Evolutionary conservation across 1,284 basidiomycete species (phyloP), one percentile per base, ranked within the genome.

Genomic region (Fomitopsis schrenkii): DNA sequence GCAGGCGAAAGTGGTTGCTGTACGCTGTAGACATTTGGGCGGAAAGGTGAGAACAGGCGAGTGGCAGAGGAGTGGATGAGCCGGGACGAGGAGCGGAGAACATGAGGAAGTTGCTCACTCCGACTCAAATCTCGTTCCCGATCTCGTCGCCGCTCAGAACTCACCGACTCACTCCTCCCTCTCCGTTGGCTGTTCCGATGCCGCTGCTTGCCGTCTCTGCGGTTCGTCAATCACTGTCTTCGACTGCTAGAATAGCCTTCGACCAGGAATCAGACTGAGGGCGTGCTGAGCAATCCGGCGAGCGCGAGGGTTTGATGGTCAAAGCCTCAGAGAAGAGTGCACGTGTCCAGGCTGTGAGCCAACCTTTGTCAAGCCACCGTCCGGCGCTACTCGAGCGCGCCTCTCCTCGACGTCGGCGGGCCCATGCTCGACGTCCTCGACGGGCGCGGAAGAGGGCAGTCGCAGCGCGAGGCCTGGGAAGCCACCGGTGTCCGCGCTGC

Each of bases 101-200:
- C 63, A 61, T 64, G 68, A 66, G 62, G 59, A 62, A 62, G 64
- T 60, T 66, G 64, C 71, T 70, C 71, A 75, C 75, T 75, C 72
- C 75, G 73, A 72, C 72, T 73, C 67, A 74, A 73, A 71, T 72
- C 66, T 64, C 67, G 69, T 70, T 71, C 73, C 74, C 74, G 74
- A 72, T 68, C 66, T 67, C 72, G 75, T 76, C 75, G 75, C 74
- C 74, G 76, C 74, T 74, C 72, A 74, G 74, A 75, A 68, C 69
- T 66, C 58, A 64, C 65, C 67, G 65, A 65, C 70, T 60, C 54
- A 38, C 59, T 61, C 54, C 62, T 59, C 36, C 55, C 63, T 48
- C 59, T 59, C 59, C 58, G 53, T 52, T 57, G 55, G 36, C 9
- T 58, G 53, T 48, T 57, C 58, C 48, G 58, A 22, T 30, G 17